Conservation (phyloP, 495 filamentous ascomycete genomes). For the Neurospora sp. region DNA sequence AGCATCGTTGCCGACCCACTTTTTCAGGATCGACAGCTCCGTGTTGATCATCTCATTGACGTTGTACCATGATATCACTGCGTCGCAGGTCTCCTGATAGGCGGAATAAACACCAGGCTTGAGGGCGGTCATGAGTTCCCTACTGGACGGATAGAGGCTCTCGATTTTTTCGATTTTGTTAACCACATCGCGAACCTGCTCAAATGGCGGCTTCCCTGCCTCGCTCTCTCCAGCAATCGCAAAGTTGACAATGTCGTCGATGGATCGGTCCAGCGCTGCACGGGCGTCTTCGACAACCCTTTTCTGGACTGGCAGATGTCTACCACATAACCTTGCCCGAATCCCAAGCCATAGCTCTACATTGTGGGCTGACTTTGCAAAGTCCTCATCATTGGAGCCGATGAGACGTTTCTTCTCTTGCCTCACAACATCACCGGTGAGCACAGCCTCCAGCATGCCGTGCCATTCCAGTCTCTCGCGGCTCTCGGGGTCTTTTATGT, state of each 20-base stretch:
- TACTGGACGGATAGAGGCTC: slow-evolving; percentile 68
- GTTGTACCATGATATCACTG: slow-evolving; percentile 92
- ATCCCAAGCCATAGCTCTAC: slow-evolving; percentile 87
- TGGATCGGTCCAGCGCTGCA: slow-evolving; percentile 50
- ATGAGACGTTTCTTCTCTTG: slow-evolving; percentile 95
- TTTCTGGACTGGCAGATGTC: slow-evolving; percentile 70
- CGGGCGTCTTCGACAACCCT: slow-evolving; percentile 76
- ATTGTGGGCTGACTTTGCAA: slow-evolving; percentile 60
- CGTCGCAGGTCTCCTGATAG: slow-evolving; percentile 70
- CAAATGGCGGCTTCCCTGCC: slow-evolving; percentile 71
- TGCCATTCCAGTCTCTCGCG: slow-evolving; percentile 95
- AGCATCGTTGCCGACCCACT: slow-evolving; percentile 93
- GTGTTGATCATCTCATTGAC: slow-evolving; percentile 97
- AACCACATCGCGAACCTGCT: slow-evolving; percentile 84
- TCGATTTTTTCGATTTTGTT: slow-evolving; percentile 81
- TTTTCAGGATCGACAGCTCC: slow-evolving; percentile 77
- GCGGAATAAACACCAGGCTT: slow-evolving; percentile 60
- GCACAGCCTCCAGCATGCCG: slow-evolving; percentile 87
- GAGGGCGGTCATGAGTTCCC: slow-evolving; percentile 59
- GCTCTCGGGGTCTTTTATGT: slow-evolving; percentile 78
- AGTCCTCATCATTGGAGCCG: slow-evolving; percentile 64
- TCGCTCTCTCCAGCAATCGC: slow-evolving; percentile 89
- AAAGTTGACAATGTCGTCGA: slow-evolving; percentile 85
- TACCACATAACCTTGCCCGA: slow-evolving; percentile 68
- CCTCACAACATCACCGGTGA: slow-evolving; percentile 93